phyloP scores from a whole-genome alignment of 331 rosid species.

The Arachis monticola region DNA sequence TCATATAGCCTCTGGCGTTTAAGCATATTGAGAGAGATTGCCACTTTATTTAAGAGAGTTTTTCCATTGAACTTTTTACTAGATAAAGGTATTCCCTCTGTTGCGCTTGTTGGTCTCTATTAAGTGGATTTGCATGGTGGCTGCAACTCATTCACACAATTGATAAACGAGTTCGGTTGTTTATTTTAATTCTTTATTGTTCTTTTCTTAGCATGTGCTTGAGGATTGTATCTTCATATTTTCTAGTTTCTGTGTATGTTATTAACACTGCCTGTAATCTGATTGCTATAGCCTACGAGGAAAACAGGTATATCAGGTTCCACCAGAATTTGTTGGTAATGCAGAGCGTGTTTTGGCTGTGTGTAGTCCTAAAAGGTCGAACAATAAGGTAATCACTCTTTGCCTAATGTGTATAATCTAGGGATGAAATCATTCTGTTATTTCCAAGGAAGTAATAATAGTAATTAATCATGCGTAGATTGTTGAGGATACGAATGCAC shows the following conservation, averaged over 20 bases:
- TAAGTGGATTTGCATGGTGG: too few relatives aligned
- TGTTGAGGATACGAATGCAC: conserved; percentile 86
- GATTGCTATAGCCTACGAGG: conserved; percentile 76
- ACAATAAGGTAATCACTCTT: conserved; percentile 59
- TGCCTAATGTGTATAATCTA: conserved; percentile 19
- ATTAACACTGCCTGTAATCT: conserved; percentile 36
- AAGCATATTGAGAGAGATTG: too few relatives aligned
- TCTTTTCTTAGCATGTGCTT: conserved; percentile 13
- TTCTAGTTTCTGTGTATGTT: conserved; percentile 25
- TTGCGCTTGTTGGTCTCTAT: too few relatives aligned
- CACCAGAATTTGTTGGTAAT: conserved; percentile 76
- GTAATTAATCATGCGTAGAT: conserved; percentile 53
- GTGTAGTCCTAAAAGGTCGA: conserved; percentile 60
- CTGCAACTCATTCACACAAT: too few relatives aligned
- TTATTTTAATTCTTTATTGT: neutral
- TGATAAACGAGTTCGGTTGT: neutral
- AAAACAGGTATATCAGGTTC: conserved; percentile 74
- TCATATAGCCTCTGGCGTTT: too few relatives aligned
- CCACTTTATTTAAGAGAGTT: too few relatives aligned
- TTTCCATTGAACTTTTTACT: too few relatives aligned
- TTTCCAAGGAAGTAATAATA: conserved; percentile 4
- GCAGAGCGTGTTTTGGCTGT: conserved; percentile 81
- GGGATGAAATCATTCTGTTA: conserved; percentile 29
- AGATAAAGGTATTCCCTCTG: too few relatives aligned
- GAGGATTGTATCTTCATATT: conserved; percentile 18